Evolutionary conservation across 306 rosid species (phyloP).

Genomic region (Betula pendula): DNA sequence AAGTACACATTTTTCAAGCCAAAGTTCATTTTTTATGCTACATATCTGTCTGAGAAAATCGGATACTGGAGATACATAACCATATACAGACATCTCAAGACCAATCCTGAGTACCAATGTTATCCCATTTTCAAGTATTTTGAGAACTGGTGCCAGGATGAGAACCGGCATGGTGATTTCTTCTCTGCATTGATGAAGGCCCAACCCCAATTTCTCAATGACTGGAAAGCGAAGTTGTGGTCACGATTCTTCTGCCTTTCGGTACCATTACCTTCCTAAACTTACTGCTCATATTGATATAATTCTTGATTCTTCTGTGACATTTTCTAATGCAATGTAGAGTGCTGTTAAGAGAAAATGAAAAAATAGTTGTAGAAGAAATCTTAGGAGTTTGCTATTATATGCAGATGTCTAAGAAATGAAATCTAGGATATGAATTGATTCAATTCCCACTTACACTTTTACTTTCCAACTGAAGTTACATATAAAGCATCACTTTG

Average conservation of each 20-base stretch:
- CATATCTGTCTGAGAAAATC: conserved; percentile 95
- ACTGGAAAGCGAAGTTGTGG: conserved; percentile 99
- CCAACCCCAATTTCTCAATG: conserved; percentile 96
- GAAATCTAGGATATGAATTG: not conserved
- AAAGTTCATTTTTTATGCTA: conserved; percentile 95
- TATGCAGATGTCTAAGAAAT: too few species aligned
- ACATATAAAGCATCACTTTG: too few species aligned
- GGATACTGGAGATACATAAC: conserved; percentile 99
- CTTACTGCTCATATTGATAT: not conserved
- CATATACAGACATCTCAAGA: conserved; percentile 95
- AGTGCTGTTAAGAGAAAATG: not conserved
- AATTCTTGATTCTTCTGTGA: not conserved
- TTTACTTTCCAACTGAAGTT: not conserved
- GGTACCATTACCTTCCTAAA: conserved; percentile 38
- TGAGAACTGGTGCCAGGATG: conserved; percentile 99
- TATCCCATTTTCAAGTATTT: conserved; percentile 96
- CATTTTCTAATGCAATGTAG: not conserved
- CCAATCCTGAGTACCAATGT: conserved; percentile 83
- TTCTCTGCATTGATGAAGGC: conserved; percentile 99
- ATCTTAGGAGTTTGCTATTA: too few species aligned
- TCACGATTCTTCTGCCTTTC: conserved; percentile 93
- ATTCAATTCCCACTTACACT: not conserved
- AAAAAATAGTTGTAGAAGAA: too few species aligned
- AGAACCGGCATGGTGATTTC: conserved; percentile 96
- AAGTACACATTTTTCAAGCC: conserved; percentile 98